A percentile compares a stretch with the other conserved stretches of the same genome.
These are phyloP conservation scores for Curvularia spicifera DNA, from an alignment of 2,329 filamentous ascomycete species.

Conservation along the genomic window DNA sequence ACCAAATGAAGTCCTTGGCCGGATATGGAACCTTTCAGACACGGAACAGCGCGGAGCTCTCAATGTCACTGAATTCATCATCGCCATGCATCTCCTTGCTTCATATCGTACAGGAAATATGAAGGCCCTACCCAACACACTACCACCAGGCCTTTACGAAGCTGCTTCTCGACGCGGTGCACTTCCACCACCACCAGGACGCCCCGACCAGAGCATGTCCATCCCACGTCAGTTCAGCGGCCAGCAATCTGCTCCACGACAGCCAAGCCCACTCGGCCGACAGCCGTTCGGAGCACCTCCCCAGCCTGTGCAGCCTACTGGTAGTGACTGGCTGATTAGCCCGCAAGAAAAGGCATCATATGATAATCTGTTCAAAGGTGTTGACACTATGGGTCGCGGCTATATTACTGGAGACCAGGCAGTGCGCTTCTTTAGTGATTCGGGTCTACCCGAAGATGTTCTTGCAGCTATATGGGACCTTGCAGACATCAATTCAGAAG, in stretches of 20 bases:
- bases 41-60: conserved; percentile 90
- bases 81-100: conserved; percentile 96
- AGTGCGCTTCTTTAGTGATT: conserved; percentile 92
- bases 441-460: conserved; percentile 83
- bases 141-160: conserved; percentile 88
- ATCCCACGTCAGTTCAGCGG: conserved; percentile 87
- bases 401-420: conserved; percentile 94
- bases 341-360: conserved; percentile 86
- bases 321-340: conserved; percentile 80
- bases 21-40: conserved; percentile 95
- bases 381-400: conserved; percentile 82
- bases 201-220: conserved; percentile 60
- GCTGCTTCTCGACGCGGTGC: conserved; percentile 72
- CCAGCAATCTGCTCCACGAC: conserved; percentile 57
- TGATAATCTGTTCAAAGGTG: conserved; percentile 80
- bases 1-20: conserved; percentile 87
- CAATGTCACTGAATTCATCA: conserved; percentile 89
- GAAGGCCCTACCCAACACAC: conserved; percentile 75
- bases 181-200: conserved; percentile 52
- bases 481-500: conserved; percentile 89
- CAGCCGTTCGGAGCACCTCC: conserved; percentile 57
- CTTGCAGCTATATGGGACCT: conserved; percentile 97
- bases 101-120: conserved; percentile 87
- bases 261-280: conserved; percentile 64
- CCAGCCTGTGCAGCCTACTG: conserved; percentile 61